Evolutionary conservation across 768 basidiomycete species (phyloP), one percentile per base, ranked within the genome.

Genomic region (Scleroderma bovista): DNA sequence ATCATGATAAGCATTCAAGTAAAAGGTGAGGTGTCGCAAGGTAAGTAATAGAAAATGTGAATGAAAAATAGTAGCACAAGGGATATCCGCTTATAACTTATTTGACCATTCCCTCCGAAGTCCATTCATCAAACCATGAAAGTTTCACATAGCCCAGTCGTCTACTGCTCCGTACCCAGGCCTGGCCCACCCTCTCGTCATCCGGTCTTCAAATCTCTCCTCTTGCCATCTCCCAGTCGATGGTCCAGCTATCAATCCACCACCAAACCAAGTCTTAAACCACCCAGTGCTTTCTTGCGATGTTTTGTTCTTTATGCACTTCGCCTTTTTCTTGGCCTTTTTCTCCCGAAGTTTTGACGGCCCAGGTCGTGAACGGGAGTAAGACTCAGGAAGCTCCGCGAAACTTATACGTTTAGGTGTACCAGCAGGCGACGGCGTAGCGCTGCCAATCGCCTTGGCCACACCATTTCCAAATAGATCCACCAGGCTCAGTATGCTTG

Each of bases 321-420:
- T 69, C 48, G 43, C 65, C 33, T 67, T 72, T 51, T 62, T 70
- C 51, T 57, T 61, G 22, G 45, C 48, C 47, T 58, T 58, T 50
- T 63, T 66, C 31, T 55, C 57, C 56, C 68, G 69, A 44, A 72
- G 62, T 54, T 67, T 69, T 48, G 71, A 66, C 32, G 53, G 64
- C 15, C 59, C 66, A 46, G 58, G 62, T 51, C 58, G 63, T 49
- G 67, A 66, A 9, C 66, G 61, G 46, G 76, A 71, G 53, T 84
- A 83, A 32, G 81, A 78, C 65, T 88, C 86, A 0, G 86, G 86
- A 43, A 85, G 71, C 67, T 82, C 75, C 32, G 86, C 86, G 55
- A 90, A 90, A 52, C 82, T 86, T 38, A 90, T 88, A n/a, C 81
- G 75, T 57, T 86, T 88, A 9, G 86, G 85, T 12, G 86, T 78